Evolutionary conservation across 208 protist species (phyloP).

Genomic region (Leishmania lainsoni): DNA sequence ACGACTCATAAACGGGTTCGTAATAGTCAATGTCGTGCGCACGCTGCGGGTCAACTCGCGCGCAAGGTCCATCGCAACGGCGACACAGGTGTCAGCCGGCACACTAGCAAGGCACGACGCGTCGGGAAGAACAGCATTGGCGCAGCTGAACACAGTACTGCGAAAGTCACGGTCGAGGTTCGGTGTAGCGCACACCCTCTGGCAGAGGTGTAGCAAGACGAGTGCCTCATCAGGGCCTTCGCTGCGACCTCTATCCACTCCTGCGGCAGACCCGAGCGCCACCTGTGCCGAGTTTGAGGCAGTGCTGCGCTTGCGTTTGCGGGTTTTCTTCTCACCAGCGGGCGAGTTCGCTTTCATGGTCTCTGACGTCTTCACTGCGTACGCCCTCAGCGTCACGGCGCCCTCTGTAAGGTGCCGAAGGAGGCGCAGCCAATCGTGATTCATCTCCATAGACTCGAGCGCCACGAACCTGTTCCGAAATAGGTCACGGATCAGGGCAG

Average conservation of each 20-base stretch:
- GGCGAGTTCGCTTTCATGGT: background rate
- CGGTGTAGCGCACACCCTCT: conserved; percentile 26
- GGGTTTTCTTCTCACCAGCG: background rate
- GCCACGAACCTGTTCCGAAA: conserved; percentile 39
- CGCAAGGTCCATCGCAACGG: conserved; percentile 13
- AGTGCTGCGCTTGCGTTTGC: conserved; percentile 16
- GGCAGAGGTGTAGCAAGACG: conserved; percentile 25
- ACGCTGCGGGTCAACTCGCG: conserved; percentile 31
- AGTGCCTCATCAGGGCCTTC: conserved; percentile 2
- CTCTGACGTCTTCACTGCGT: conserved; percentile 9
- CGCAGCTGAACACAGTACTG: conserved; percentile 33
- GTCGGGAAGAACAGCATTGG: conserved; percentile 21
- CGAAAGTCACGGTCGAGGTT: conserved; percentile 24
- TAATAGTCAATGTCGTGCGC: conserved; percentile 28
- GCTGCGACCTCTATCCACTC: background rate
- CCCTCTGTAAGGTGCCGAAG: conserved; percentile 66
- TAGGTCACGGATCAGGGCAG: conserved; percentile 33
- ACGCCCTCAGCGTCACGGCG: conserved; percentile 59
- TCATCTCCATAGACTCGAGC: conserved; percentile 53
- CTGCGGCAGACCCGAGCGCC: background rate
- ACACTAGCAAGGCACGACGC: background rate
- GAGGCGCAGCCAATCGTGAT: conserved; percentile 83
- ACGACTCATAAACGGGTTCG: conserved; percentile 32
- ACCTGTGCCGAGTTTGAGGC: background rate
- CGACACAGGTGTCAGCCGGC: conserved; percentile 8